Conservation (phyloP, 352 stramenopile genomes). For the Phytophthora brassicae region DNA sequence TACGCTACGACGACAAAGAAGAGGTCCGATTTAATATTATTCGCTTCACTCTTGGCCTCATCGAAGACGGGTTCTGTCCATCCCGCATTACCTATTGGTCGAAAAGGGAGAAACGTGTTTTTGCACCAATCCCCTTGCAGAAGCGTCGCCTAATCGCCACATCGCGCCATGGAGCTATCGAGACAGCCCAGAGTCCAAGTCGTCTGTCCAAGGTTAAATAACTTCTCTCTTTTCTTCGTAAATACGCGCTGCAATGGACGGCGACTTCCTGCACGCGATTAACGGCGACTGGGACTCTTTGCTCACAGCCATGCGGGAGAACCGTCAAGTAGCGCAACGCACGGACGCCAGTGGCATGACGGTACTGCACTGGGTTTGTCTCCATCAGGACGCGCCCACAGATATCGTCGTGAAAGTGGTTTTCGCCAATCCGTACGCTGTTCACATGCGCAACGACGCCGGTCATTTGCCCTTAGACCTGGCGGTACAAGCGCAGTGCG, state of each 20-base stretch:
- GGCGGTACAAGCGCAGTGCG: constrained; percentile 71
- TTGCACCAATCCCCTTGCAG: too few relatives aligned
- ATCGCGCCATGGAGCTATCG: too few relatives aligned
- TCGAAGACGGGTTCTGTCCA: too few relatives aligned
- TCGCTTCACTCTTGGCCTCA: too few relatives aligned
- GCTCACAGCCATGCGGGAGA: constrained; percentile 62
- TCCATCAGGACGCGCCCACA: constrained; percentile 72
- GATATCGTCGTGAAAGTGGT: constrained; percentile 82
- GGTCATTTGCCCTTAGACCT: constrained; percentile 75
- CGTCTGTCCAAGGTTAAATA: too few relatives aligned
- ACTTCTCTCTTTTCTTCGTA: too few relatives aligned
- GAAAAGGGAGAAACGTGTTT: too few relatives aligned
- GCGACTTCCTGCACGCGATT: constrained; percentile 75
- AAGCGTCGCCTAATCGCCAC: too few relatives aligned
- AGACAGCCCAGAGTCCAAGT: neutral
- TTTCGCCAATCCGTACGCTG: constrained; percentile 74
- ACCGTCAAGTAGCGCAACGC: constrained; percentile 55
- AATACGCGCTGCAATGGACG: constrained; percentile 76
- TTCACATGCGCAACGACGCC: constrained; percentile 73
- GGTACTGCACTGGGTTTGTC: constrained; percentile 77
- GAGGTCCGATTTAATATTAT: too few relatives aligned
- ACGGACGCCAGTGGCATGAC: constrained; percentile 77
- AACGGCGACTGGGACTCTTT: constrained; percentile 82
- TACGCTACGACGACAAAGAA: too few relatives aligned
- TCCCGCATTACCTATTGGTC: too few relatives aligned